phyloP scores from a whole-genome alignment of 352 stramenopile species.

The Phytophthora uliginosa region DNA sequence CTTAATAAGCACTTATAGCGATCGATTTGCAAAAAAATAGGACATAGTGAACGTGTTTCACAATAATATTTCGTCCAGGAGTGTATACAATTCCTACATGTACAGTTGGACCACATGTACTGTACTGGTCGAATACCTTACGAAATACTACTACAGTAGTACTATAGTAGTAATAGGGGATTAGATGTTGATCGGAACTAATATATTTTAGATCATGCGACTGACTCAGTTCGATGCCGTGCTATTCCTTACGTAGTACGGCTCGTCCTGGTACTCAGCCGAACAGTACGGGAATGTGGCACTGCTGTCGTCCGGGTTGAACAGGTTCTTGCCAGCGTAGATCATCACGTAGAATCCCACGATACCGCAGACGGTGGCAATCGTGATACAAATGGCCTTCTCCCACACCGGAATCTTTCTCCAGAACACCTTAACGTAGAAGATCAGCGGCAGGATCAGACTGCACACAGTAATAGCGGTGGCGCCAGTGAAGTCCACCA shows the following conservation, averaged over 20 bases:
- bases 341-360: conserved; percentile 46
- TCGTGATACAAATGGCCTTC: conserved; percentile 35
- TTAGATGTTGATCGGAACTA: not conserved
- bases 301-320: conserved; percentile 21
- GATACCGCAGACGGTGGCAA: conserved; percentile 32
- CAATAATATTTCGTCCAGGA: no score
- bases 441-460: conserved; percentile 46
- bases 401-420: conserved; percentile 43
- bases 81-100: no score
- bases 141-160: no score
- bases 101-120: no score
- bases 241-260: conserved; percentile 40
- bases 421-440: conserved; percentile 53
- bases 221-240: conserved; percentile 16
- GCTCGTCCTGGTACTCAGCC: conserved; percentile 34
- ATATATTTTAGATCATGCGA: not conserved
- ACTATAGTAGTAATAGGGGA: no score
- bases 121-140: no score
- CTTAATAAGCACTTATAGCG: no score
- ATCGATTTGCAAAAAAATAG: no score
- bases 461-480: conserved; percentile 44
- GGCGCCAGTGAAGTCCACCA: conserved; percentile 52
- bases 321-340: conserved; percentile 39
- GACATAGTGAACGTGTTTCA: no score
- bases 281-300: conserved; percentile 45